A percentile compares a stretch with the other conserved stretches of the same genome.
phyloP scores from a whole-genome alignment of 2,329 filamentous ascomycete genomes.

The Aureobasidium pullulans region DNA sequence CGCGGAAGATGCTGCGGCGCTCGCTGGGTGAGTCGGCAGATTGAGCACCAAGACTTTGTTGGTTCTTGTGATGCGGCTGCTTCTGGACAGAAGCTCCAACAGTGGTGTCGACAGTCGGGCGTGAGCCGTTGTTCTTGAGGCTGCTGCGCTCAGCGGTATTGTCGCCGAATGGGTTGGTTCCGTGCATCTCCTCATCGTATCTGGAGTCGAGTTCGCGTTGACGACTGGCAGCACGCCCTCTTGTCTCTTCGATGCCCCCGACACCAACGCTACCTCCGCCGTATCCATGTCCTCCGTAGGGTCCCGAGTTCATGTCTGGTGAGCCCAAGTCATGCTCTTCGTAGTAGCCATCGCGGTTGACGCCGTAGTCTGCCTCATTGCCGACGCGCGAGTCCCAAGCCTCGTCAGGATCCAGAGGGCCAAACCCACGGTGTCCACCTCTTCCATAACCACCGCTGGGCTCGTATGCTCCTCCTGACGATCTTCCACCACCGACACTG shows the following conservation, averaged over 20 bases:
- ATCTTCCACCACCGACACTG: constrained; percentile 50
- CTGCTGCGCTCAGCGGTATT: constrained; percentile 53
- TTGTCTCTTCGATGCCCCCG: constrained; percentile 25
- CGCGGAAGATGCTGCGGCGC: constrained; percentile 61
- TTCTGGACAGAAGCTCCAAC: constrained; percentile 17
- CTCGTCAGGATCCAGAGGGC: constrained; percentile 70
- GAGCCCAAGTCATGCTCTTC: constrained; percentile 70
- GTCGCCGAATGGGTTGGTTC: constrained; percentile 64
- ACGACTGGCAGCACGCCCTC: constrained; percentile 43
- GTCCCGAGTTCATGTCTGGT: constrained; percentile 34
- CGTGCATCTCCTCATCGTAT: constrained; percentile 39
- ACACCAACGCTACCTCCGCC: constrained; percentile 23
- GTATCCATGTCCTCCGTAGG: constrained; percentile 33
- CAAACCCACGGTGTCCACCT: constrained; percentile 48
- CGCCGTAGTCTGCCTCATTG: constrained; percentile 55
- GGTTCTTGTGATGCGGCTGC: constrained; percentile 33
- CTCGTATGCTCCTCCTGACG: constrained; percentile 47
- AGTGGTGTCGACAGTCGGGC: constrained; percentile 55
- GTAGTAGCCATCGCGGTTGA: constrained; percentile 48
- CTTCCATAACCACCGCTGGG: constrained; percentile 26
- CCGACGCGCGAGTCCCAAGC: constrained; percentile 79
- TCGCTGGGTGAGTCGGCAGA: constrained; percentile 55
- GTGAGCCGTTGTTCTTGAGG: constrained; percentile 65
- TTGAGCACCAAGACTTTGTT: constrained; percentile 26
- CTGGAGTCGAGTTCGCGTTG: constrained; percentile 39